Conservation (phyloP, 805 yeast genomes). For the Wickerhamomyces pijperi region DNA sequence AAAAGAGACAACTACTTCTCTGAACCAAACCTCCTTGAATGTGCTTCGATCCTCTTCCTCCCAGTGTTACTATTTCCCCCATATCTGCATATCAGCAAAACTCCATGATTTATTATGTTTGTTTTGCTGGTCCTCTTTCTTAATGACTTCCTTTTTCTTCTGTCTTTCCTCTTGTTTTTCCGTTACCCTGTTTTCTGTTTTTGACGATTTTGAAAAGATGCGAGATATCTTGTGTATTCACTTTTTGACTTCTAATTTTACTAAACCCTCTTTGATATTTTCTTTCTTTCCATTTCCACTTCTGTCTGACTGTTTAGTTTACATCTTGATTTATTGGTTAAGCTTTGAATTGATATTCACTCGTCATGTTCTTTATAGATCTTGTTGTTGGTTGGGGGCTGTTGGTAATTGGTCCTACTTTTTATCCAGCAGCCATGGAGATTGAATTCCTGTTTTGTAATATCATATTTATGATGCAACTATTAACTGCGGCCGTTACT, state of each 20-base stretch:
- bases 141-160: slow-evolving; percentile 6
- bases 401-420: too few relatives aligned
- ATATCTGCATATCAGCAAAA: not conserved
- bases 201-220: slow-evolving; percentile 2
- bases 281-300: slow-evolving; percentile 4
- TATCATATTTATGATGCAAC: too few relatives aligned
- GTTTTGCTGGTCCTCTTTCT: slow-evolving; percentile 5
- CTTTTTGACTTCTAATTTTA: slow-evolving; percentile 1
- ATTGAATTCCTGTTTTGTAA: too few relatives aligned
- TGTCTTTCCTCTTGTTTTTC: slow-evolving; percentile 7
- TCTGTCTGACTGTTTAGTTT: too few relatives aligned
- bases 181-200: slow-evolving; percentile 5
- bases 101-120: slow-evolving; percentile 4
- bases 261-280: not conserved
- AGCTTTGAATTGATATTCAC: too few relatives aligned
- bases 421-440: too few relatives aligned
- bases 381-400: too few relatives aligned
- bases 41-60: not conserved
- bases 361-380: too few relatives aligned
- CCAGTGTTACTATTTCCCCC: slow-evolving; percentile 1
- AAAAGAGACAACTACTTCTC: slow-evolving; percentile 13
- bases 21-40: not conserved
- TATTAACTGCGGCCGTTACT: too few relatives aligned
- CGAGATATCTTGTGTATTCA: not conserved
- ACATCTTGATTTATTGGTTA: too few relatives aligned